phyloP scores from a whole-genome alignment of 1,284 basidiomycete genomes.

The Pseudozyma pruni region DNA sequence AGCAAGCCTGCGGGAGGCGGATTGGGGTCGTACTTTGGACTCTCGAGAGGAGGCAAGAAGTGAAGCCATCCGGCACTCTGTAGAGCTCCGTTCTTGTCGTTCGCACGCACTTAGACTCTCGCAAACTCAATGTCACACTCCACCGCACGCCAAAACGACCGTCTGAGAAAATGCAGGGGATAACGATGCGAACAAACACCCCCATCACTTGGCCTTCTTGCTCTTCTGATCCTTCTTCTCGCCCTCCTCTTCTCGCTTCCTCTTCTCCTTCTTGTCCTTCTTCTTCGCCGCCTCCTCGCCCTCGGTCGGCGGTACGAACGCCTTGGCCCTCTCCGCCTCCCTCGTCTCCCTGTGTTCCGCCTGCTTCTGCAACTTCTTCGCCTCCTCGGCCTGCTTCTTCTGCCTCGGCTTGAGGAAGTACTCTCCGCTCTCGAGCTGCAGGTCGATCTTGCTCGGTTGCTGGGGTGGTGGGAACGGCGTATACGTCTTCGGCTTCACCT shows the following conservation, averaged over 20 bases:
- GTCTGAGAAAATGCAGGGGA: too few relatives aligned
- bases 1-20: conserved; percentile 10
- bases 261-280: conserved; percentile 24
- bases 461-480: conserved; percentile 98
- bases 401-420: conserved; percentile 74
- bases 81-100: too few relatives aligned
- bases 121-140: not conserved
- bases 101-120: too few relatives aligned
- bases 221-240: conserved; percentile 30
- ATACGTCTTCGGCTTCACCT: conserved; percentile 86
- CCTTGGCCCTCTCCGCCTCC: conserved; percentile 55
- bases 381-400: conserved; percentile 73
- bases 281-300: conserved; percentile 5
- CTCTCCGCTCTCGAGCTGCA: conserved; percentile 89
- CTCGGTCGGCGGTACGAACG: conserved; percentile 54
- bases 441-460: conserved; percentile 90
- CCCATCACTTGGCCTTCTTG: conserved; percentile 18
- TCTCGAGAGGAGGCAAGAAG: conserved; percentile 14
- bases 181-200: not conserved
- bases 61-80: too few relatives aligned
- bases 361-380: conserved; percentile 49
- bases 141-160: not conserved
- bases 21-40: conserved; percentile 30
- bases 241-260: not conserved
- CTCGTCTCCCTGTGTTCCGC: conserved; percentile 44